Evolutionary conservation across 805 yeast genomes (phyloP).

Genomic region (Myxozyma monticola): DNA sequence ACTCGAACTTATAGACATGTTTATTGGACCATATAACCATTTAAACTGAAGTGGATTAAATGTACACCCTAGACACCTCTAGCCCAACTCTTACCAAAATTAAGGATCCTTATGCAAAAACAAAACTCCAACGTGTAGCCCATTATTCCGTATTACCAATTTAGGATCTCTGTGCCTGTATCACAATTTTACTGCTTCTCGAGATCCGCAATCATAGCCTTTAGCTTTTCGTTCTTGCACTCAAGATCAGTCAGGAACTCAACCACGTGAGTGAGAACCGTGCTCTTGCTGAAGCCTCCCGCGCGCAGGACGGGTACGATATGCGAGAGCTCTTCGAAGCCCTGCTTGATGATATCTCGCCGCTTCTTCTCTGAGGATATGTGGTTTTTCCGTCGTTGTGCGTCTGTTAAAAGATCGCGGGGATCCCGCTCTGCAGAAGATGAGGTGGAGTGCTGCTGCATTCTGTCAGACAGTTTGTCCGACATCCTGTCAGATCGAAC

Average conservation of each 20-base stretch:
- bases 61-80: no score
- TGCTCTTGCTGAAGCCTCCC: conserved; percentile 29
- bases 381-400: conserved; percentile 44
- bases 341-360: conserved; percentile 42
- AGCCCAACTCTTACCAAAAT: no score
- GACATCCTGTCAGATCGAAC: background rate
- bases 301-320: conserved; percentile 40
- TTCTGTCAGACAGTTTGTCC: no score
- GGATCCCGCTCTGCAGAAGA: conserved; percentile 1
- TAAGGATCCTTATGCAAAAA: background rate
- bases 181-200: background rate
- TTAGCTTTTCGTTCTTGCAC: conserved; percentile 20
- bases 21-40: no score
- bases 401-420: conserved; percentile 38
- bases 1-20: no score
- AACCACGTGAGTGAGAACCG: conserved; percentile 24
- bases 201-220: background rate
- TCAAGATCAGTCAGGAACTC: conserved; percentile 18
- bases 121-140: background rate
- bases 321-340: conserved; percentile 41
- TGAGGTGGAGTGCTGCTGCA: background rate
- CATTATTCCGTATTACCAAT: no score
- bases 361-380: conserved; percentile 44
- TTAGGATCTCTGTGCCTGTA: no score
- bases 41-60: no score